Evolutionary conservation across 768 basidiomycete species (phyloP).

Genomic region (Suillus sp.): DNA sequence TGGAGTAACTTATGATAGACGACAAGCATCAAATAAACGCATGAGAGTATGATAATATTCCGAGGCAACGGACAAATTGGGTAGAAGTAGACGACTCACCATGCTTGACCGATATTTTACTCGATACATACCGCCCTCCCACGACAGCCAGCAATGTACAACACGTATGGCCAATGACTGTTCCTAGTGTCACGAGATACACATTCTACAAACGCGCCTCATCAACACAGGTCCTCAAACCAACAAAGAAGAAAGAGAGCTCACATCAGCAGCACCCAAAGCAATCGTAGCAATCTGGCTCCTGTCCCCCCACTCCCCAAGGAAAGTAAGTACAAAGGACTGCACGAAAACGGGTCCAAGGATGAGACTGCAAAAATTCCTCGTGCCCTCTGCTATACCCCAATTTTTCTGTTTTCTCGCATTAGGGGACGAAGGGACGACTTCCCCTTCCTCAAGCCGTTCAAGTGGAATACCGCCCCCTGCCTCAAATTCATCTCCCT

Average conservation of each 20-base stretch:
- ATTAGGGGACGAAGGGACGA: slow-evolving; percentile 17
- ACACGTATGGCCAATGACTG: slow-evolving; percentile 78
- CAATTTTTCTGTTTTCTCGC: background rate
- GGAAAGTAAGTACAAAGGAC: slow-evolving; percentile 90
- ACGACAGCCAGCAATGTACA: slow-evolving; percentile 91
- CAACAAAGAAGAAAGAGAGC: slow-evolving; percentile 22
- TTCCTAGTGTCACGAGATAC: slow-evolving; percentile 88
- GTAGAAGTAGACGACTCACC: slow-evolving; percentile 1
- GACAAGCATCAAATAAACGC: slow-evolving; percentile 35
- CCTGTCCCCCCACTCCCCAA: slow-evolving; percentile 97
- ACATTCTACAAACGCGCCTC: slow-evolving; percentile 65
- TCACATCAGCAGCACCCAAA: slow-evolving; percentile 36
- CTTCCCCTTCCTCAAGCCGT: slow-evolving; percentile 72
- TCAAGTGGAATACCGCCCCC: slow-evolving; percentile 67
- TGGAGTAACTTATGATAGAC: slow-evolving; percentile 77
- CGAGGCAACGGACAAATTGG: background rate
- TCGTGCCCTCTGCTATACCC: slow-evolving; percentile 56
- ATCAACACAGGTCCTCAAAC: background rate
- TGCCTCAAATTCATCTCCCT: slow-evolving; percentile 66
- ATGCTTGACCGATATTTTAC: slow-evolving; percentile 87
- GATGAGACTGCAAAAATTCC: slow-evolving; percentile 81
- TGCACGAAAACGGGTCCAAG: slow-evolving; percentile 89
- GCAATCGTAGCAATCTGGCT: slow-evolving; percentile 75
- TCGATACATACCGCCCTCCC: slow-evolving; percentile 91
- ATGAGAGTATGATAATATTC: slow-evolving; percentile 79